Conservation (phyloP, 164 flowering plant genomes). For the Chimonanthus salicifolius region DNA sequence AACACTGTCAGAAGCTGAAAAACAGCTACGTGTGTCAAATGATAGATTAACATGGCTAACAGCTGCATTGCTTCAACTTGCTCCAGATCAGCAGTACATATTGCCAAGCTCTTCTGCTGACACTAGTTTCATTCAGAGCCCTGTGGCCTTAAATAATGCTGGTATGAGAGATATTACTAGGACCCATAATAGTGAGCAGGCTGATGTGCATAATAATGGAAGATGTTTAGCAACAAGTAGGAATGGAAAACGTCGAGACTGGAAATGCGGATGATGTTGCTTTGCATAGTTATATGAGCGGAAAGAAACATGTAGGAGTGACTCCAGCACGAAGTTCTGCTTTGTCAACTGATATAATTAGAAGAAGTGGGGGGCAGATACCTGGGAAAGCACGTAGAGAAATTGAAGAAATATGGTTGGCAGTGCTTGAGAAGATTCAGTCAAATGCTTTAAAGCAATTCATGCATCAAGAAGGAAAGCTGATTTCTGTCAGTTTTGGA, state of each 20-base stretch:
- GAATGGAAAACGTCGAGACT: slow-evolving; percentile 23
- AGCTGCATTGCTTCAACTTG: slow-evolving; percentile 97
- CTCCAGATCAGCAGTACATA: slow-evolving; percentile 90
- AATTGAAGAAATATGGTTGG: slow-evolving; percentile 78
- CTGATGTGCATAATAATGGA: slow-evolving; percentile 23
- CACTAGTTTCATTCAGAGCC: slow-evolving; percentile 64
- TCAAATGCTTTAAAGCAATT: slow-evolving; percentile 56
- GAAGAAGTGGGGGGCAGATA: slow-evolving; percentile 26
- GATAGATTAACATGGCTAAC: slow-evolving; percentile 96
- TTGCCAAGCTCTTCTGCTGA: slow-evolving; percentile 77
- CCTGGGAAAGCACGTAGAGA: slow-evolving; percentile 32
- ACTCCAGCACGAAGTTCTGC: slow-evolving; percentile 20
- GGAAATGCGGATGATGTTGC: slow-evolving; percentile 31
- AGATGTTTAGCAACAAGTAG: slow-evolving; percentile 32
- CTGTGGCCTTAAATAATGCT: slow-evolving; percentile 29
- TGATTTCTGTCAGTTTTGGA: slow-evolving; percentile 69
- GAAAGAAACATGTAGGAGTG: slow-evolving; percentile 29
- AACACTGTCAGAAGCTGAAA: slow-evolving; percentile 97
- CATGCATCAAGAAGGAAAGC: slow-evolving; percentile 75
- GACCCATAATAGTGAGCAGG: slow-evolving; percentile 24
- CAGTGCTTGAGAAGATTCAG: slow-evolving; percentile 60
- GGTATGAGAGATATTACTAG: slow-evolving; percentile 31
- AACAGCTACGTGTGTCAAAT: slow-evolving; percentile 87
- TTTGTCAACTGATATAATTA: slow-evolving; percentile 21
- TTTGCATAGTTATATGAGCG: slow-evolving; percentile 24